Percentiles rank a stretch among this genome's conserved stretches.
These are phyloP conservation scores for Inonotus obliquus DNA, from an alignment of 1,284 basidiomycete genomes.

Conservation along the genomic window DNA sequence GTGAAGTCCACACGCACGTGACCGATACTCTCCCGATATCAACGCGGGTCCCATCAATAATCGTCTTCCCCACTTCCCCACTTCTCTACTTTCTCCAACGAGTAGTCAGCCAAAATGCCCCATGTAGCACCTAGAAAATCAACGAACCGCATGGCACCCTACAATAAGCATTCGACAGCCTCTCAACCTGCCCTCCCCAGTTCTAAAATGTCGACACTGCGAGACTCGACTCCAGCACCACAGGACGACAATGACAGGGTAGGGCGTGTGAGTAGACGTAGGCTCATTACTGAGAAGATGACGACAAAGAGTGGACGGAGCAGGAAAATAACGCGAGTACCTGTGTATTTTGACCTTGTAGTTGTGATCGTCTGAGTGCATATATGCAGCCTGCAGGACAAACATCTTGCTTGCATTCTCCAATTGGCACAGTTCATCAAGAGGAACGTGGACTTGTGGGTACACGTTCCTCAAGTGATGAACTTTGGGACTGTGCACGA, in stretches of 20 bases:
- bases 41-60: too few relatives aligned
- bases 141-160: too few relatives aligned
- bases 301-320: not conserved
- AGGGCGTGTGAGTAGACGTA: not conserved
- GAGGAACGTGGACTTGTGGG: not conserved
- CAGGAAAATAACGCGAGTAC: not conserved
- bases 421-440: not conserved
- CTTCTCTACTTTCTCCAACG: too few relatives aligned
- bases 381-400: not conserved
- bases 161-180: too few relatives aligned
- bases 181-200: too few relatives aligned
- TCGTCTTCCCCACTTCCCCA: too few relatives aligned
- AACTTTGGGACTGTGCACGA: not conserved
- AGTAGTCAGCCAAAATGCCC: too few relatives aligned
- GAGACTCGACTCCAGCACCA: not conserved
- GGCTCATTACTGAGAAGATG: not conserved
- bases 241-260: not conserved
- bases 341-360: too few relatives aligned
- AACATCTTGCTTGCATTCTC: not conserved
- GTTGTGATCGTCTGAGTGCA: not conserved
- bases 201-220: too few relatives aligned
- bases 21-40: too few relatives aligned
- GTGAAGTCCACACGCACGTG: too few relatives aligned
- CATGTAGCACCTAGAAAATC: too few relatives aligned
- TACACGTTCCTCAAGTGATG: not conserved